Evolutionary conservation across 306 rosid genomes (phyloP), one percentile per base, ranked within the genome.

Genomic region (Vigna mungo): DNA sequence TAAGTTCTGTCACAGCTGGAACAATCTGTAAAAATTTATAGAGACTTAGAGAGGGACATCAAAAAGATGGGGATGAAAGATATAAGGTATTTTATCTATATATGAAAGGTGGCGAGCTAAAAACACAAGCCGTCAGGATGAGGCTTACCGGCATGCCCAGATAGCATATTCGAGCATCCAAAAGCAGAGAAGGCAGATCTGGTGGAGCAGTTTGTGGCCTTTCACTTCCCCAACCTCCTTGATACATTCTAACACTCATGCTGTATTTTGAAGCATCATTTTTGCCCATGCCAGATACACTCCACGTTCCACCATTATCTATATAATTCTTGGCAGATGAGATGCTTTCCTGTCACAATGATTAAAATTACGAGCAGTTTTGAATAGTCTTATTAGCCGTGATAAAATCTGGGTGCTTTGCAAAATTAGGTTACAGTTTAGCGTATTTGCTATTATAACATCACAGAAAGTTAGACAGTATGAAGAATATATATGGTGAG

Each of bases 61-160:
- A 79, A 68, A 51, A 75, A 56, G 66, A 71, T 6, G 37, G 27
- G 30, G 59, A 75, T 65, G 48, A 36, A 56, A 39, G 54, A 18
- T 71, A 13, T 13, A 23, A 56, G 13, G 54, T 53, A 61, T 6
- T 25, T 65, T 72, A 64, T 56, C 56, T 47, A 44, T 64, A 0
- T 15, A 55, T 25, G 44, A 12, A 47, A 68, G 62, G 53, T 59
- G 72, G 67, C 73, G 27, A 70, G 9, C 14, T 18, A 10, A n/a
- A 36, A 49, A 30, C 15, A 53, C 11, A 5, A 41, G 9, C 32
- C 18, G 18, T 60, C 61, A n/a, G 34, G 39, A 49, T 25, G 58
- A 71, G 69, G 68, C 96, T 89, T 84, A 95, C 99, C 14, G 99
- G 98, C 99, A 95, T 88, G 74, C 97, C 99, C 80, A 95, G 71